These are phyloP conservation scores for Danielozyma ontarioensis DNA, from an alignment of 805 yeast species.

Conservation along the genomic window DNA sequence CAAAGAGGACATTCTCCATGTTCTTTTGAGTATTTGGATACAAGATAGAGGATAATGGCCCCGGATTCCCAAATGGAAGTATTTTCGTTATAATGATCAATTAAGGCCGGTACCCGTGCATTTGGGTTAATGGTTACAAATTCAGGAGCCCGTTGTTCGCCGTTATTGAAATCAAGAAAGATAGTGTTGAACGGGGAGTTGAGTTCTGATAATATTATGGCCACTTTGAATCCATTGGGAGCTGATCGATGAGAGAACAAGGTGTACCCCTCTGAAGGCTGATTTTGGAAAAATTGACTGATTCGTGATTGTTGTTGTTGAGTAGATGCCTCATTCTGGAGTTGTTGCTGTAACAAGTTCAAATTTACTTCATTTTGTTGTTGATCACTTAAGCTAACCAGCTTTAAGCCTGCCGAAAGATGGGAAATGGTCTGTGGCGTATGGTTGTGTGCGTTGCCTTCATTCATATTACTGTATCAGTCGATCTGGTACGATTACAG, in stretches of 20 bases:
- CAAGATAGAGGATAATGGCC: slow-evolving; percentile 79
- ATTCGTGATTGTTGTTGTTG: slow-evolving; percentile 53
- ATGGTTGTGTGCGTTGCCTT: slow-evolving; percentile 4
- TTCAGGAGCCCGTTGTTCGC: slow-evolving; percentile 92
- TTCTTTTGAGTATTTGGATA: slow-evolving; percentile 59
- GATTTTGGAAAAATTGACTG: slow-evolving; percentile 65
- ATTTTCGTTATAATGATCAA: slow-evolving; percentile 80
- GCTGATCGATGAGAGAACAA: slow-evolving; percentile 81
- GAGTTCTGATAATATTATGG: slow-evolving; percentile 81
- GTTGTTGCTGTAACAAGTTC: slow-evolving; percentile 40
- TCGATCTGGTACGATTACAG: too few relatives aligned
- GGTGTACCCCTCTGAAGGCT: slow-evolving; percentile 79
- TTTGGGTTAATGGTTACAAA: slow-evolving; percentile 92
- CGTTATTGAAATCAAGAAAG: slow-evolving; percentile 77
- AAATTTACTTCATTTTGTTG: slow-evolving; percentile 39
- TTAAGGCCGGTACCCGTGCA: slow-evolving; percentile 91
- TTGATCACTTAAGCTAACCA: slow-evolving; percentile 37
- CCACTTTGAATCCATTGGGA: slow-evolving; percentile 95
- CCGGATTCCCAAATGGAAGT: slow-evolving; percentile 93
- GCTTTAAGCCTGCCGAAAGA: slow-evolving; percentile 42
- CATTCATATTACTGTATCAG: slow-evolving; percentile 5
- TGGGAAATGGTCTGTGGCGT: slow-evolving; percentile 31
- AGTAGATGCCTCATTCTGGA: slow-evolving; percentile 36
- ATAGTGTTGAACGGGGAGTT: slow-evolving; percentile 75
- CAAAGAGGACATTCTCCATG: slow-evolving; percentile 69